Evolutionary conservation across 805 yeast genomes (phyloP).

Genomic region (Lachancea nothofagi): DNA sequence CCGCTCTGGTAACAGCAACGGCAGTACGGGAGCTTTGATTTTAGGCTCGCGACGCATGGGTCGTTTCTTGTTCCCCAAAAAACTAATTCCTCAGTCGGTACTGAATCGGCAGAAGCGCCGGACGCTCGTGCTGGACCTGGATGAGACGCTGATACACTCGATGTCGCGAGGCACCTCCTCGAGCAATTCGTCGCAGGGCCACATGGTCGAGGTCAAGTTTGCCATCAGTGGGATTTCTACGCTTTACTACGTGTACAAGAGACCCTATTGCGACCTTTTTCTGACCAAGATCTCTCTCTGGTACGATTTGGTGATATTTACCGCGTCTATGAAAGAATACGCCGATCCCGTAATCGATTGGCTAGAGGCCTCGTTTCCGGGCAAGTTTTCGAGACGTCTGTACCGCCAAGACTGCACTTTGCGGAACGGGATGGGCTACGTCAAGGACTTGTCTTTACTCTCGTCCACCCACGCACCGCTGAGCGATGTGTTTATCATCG

Average conservation of each 20-base stretch:
- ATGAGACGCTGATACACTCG: conserved; percentile 92
- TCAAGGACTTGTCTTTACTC: conserved; percentile 51
- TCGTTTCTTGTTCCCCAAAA: conserved; percentile 39
- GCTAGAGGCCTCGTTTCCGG: conserved; percentile 59
- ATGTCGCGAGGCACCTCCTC: conserved; percentile 50
- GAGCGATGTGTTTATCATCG: conserved; percentile 66
- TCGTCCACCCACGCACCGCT: conserved; percentile 9
- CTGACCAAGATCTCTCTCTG: conserved; percentile 72
- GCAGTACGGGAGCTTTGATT: conserved; percentile 10
- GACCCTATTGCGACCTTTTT: conserved; percentile 88
- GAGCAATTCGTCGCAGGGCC: conserved; percentile 37
- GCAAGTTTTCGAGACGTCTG: conserved; percentile 51
- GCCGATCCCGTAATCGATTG: conserved; percentile 97
- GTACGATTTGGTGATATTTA: conserved; percentile 86
- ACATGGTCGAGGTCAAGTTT: conserved; percentile 77
- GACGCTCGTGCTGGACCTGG: conserved; percentile 82
- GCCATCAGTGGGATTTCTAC: conserved; percentile 58
- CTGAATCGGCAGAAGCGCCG: conserved; percentile 35
- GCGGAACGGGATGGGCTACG: conserved; percentile 76
- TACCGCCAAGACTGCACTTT: conserved; percentile 78
- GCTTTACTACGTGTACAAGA: conserved; percentile 80
- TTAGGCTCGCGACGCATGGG: conserved; percentile 36
- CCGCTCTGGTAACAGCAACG: conserved; percentile 8
- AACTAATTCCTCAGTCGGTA: conserved; percentile 36
- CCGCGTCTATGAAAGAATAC: conserved; percentile 90